These are phyloP conservation scores for Thermomyces lanuginosus DNA, from an alignment of 2,329 filamentous ascomycete genomes.

Conservation along the genomic window DNA sequence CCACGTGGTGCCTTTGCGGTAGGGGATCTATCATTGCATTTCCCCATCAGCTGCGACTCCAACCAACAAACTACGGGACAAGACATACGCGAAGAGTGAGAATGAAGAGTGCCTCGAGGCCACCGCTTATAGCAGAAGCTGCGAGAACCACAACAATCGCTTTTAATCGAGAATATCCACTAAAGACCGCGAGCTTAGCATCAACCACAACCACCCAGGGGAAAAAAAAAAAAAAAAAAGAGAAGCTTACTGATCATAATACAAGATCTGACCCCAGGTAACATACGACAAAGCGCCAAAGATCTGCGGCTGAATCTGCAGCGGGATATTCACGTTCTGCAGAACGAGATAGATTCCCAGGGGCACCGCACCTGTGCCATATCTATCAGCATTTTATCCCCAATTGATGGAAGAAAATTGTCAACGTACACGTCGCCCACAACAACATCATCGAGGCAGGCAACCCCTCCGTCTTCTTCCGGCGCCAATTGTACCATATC, in stretches of 20 bases:
- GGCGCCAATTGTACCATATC: constrained; percentile 47
- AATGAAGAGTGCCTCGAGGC: constrained; percentile 40
- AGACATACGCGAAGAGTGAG: constrained; percentile 36
- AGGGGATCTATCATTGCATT: constrained; percentile 31
- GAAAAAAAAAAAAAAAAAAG: background rate
- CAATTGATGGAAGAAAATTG: no score
- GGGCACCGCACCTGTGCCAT: constrained; percentile 51
- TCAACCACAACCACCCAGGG: constrained; percentile 1
- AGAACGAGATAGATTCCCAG: constrained; percentile 44
- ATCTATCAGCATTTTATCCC: no score
- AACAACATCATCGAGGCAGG: constrained; percentile 46
- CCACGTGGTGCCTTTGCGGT: constrained; percentile 36
- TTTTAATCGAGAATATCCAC: constrained; percentile 30
- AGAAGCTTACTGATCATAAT: constrained; percentile 31
- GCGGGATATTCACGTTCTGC: constrained; percentile 39
- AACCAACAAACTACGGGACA: background rate
- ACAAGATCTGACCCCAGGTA: constrained; percentile 37
- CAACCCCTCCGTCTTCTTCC: constrained; percentile 45
- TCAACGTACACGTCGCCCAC: constrained; percentile 41
- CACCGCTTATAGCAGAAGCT: constrained; percentile 32
- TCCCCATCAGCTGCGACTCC: background rate
- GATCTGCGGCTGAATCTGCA: constrained; percentile 40
- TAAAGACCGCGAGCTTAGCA: constrained; percentile 5
- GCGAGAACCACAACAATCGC: constrained; percentile 26
- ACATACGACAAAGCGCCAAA: constrained; percentile 35